Base-by-base conservation (phyloP, 2,329 filamentous ascomycete species). In the Alternaria arborescens region DNA sequence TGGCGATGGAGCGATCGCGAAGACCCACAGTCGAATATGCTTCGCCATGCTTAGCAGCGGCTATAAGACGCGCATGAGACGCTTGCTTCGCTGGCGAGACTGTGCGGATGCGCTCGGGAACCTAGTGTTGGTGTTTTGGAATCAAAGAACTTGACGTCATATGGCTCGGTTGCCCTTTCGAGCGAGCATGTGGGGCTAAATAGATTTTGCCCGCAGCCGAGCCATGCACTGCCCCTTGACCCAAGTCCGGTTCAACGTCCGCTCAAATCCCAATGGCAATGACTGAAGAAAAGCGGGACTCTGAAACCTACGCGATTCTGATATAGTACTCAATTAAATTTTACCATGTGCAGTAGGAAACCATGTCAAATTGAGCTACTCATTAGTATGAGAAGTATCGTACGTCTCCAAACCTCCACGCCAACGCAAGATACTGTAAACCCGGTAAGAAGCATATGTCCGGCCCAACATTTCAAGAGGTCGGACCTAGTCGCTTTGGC, bases 21-120 rank as follows among this genome's bases (percentile, higher is more conserved):
- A 38, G 36, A 54, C 50, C 8, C 47, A 36, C 22, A 14, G 28
- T 24, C 44, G 52, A 50, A 32, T 34, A 57, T 52, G 40, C 54
- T 50, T 53, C 54, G 46, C 60, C 54, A 67, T 68, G 56, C 60
- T 65, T 68, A 52, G 60, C n/a, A 38, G 22, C 28, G 34, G 16
- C 28, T 16, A 58, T 55, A 22, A 22, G 32, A 34, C 16, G 18
- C 38, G 24, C 30, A 52, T 26, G 14, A 38, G 16, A 43, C 48
- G 42, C 38, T 52, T 53, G 20, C 30, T 40, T n/a, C 53, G 41
- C 46, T 41, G 32, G 40, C 22, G 30, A 52, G 50, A 22, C 34
- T 54, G 53, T 38, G 53, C 57, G 50, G 61, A 42, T 51, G 43
- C 28, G 28, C 57, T 41, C 56, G 46, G 58, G 48, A 53, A 24